Base-by-base conservation (phyloP, 1,284 basidiomycete genomes). In the Ustilago crameri region DNA sequence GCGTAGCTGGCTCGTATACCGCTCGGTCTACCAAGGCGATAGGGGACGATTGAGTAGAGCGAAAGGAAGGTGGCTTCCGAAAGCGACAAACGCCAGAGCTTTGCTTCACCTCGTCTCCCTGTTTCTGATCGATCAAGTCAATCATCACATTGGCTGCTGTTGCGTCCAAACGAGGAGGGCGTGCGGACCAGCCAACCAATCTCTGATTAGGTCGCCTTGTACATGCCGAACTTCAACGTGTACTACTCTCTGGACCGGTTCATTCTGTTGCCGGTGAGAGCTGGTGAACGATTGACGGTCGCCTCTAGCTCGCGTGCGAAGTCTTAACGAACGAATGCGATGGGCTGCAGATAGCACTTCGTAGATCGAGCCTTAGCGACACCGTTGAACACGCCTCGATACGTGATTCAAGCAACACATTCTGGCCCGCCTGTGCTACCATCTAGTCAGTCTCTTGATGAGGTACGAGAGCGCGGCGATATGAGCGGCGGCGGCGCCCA, bases 311-410 rank as follows among this genome's bases (percentile, higher is more conserved):
- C 47, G 45, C 42, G 52, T 60, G 18, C 51, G 38, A 5, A 50
- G 57, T 23, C 57, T 10, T 17, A 49, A 49, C 3, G 57, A 52
- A 22, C 57, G 57, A n/a, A 52, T 60, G 57, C 4, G 57, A 60
- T n/a, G 3, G 57, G 57, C 37, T 60, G 57, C 57, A 49, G 52
- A 8, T 52, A 9, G 22, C 57, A 60, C 15, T 40, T 37, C n/a
- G n/a, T 5, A 53, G 44, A 12, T 37, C 32, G 14, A 60, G 57
- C 14, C 50, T 18, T 2, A 20, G n/a, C n/a, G 14, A 37, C 57
- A 60, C 4, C 57, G 49, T 9, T 60, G 24, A 49, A 60, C 8
- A 50, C 42, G 0, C 35, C 20, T 2, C 52, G 50, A 17, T n/a
- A n/a, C n/a, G n/a, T n/a, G 57, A 51, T 15, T n/a, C 23, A 12